Evolutionary conservation across 2,329 filamentous ascomycete species (phyloP).

Genomic region (Cadophora gregata): DNA sequence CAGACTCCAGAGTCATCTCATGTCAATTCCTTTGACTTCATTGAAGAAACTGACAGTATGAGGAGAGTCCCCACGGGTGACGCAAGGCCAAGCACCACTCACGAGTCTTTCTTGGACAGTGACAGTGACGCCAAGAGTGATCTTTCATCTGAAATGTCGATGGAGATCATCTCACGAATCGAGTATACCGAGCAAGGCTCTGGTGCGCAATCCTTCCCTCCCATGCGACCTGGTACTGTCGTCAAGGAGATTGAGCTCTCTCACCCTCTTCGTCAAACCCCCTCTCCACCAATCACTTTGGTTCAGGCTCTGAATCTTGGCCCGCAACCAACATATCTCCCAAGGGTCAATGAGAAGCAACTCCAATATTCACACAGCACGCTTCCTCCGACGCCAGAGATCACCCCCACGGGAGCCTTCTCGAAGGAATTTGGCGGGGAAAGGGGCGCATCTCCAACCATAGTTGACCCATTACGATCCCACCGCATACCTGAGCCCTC

Average conservation of each 20-base stretch:
- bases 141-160: constrained; percentile 67
- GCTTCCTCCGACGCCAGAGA: constrained; percentile 43
- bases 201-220: constrained; percentile 45
- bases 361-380: constrained; percentile 22
- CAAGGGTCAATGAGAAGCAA: constrained; percentile 46
- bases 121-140: constrained; percentile 54
- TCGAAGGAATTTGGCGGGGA: constrained; percentile 27
- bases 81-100: constrained; percentile 33
- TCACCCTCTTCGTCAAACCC: constrained; percentile 42
- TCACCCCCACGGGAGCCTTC: constrained; percentile 38
- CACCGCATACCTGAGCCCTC: constrained; percentile 40
- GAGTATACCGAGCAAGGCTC: constrained; percentile 41
- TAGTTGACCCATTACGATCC: constrained; percentile 36
- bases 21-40: constrained; percentile 58
- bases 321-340: constrained; percentile 46
- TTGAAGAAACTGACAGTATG: constrained; percentile 60
- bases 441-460: constrained; percentile 32
- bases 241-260: constrained; percentile 39
- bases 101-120: constrained; percentile 46
- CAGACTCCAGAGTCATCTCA: constrained; percentile 44
- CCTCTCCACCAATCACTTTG: constrained; percentile 56
- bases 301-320: constrained; percentile 54
- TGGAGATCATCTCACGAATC: constrained; percentile 50
- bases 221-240: constrained; percentile 37
- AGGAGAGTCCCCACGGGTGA: constrained; percentile 33